A percentile compares a stretch with the other conserved stretches of the same genome.
Conservation (phyloP, 352 stramenopile species). For the Peronospora destructor region DNA sequence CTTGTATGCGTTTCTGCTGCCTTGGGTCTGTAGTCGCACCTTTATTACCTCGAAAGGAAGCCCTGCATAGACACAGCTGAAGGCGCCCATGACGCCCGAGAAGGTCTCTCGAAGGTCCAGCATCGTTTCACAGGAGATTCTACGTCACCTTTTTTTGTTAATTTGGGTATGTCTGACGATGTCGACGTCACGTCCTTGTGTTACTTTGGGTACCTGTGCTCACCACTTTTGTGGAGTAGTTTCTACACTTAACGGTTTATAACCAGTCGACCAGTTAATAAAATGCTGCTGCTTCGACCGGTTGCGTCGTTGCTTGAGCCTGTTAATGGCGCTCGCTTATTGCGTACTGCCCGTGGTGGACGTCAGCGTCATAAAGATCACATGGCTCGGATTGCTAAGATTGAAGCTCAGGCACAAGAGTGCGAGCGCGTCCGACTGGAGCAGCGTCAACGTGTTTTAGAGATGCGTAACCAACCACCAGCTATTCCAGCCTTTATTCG, state of each 20-base stretch:
- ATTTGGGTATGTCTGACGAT: neutral
- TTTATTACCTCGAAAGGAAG: constrained; percentile 88
- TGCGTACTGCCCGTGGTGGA: constrained; percentile 30
- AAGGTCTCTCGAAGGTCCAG: constrained; percentile 72
- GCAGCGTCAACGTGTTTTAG: constrained; percentile 21
- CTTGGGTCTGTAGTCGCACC: constrained; percentile 77
- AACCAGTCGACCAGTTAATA: too few relatives aligned
- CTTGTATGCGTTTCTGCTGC: constrained; percentile 47
- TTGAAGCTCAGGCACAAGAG: constrained; percentile 11
- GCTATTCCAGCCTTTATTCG: constrained; percentile 48
- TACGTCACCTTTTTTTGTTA: too few relatives aligned
- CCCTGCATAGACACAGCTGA: constrained; percentile 77
- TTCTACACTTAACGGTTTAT: too few relatives aligned
- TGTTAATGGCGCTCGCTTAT: constrained; percentile 6
- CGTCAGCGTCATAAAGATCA: constrained; percentile 21
- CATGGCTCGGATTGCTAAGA: constrained; percentile 13
- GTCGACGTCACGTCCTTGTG: constrained; percentile 1
- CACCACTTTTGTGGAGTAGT: too few relatives aligned
- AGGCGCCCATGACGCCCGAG: constrained; percentile 65
- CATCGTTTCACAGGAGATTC: constrained; percentile 38
- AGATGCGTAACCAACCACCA: constrained; percentile 17
- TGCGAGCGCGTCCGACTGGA: constrained; percentile 7
- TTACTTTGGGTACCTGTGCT: too few relatives aligned
- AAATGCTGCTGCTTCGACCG: neutral
- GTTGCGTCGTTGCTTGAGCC: constrained; percentile 4